phyloP scores from a whole-genome alignment of 192 early-diverging fungal genomes.

The Backusella macrospora region DNA sequence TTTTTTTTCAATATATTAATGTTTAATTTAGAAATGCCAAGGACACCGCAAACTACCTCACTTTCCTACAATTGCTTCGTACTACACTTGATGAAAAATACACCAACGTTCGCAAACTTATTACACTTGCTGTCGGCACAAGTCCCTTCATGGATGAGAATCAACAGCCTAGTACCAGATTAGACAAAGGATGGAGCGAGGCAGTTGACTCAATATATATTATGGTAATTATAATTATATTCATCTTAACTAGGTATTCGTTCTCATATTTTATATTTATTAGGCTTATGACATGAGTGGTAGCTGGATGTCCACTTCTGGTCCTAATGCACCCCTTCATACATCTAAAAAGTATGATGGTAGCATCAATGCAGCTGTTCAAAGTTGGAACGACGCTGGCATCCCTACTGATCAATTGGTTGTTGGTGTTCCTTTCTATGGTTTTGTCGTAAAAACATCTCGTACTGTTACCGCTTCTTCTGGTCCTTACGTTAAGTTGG shows the following conservation, averaged over 20 bases:
- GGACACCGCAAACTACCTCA: constrained; percentile 46
- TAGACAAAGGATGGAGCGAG: constrained; percentile 23
- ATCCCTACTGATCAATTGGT: constrained; percentile 39
- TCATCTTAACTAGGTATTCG: background rate
- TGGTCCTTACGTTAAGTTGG: background rate
- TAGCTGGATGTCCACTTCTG: constrained; percentile 33
- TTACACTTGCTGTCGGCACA: constrained; percentile 44
- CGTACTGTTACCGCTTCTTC: background rate
- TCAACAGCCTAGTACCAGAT: constrained; percentile 24
- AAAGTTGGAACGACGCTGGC: constrained; percentile 38
- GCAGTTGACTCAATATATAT: constrained; percentile 32
- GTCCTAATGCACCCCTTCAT: constrained; percentile 35
- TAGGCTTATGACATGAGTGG: constrained; percentile 36
- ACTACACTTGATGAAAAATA: constrained; percentile 20
- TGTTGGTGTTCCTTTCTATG: constrained; percentile 52
- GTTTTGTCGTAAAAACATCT: constrained; percentile 7
- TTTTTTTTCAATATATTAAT: background rate
- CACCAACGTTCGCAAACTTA: constrained; percentile 26
- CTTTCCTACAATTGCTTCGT: constrained; percentile 42
- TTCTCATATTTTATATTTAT: background rate
- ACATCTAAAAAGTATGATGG: background rate
- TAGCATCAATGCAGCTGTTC: constrained; percentile 21
- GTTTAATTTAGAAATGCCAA: constrained; percentile 22
- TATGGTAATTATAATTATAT: constrained; percentile 19
- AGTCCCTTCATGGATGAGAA: constrained; percentile 36